Percentiles rank a stretch among this genome's conserved stretches.
Conservation (phyloP, 2,329 filamentous ascomycete species). For the Monosporascus ibericus region DNA sequence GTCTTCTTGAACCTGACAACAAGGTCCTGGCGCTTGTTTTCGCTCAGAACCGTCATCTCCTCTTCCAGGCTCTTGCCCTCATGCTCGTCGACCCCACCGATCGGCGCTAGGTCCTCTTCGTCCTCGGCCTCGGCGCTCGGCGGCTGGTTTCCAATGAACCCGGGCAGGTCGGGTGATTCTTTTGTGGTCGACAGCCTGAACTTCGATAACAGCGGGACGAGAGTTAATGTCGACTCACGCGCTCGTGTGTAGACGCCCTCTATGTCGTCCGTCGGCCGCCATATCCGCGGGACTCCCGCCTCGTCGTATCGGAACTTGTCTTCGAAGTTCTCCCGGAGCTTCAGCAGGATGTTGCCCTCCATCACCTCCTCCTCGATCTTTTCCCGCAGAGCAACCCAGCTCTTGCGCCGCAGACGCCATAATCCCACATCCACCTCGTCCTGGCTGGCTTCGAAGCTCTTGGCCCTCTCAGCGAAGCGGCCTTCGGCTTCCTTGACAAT, state of each 20-base stretch:
- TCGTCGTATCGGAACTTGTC: conserved; percentile 99
- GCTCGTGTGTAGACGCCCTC: conserved; percentile 91
- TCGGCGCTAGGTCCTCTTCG: conserved; percentile 82
- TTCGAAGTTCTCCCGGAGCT: conserved; percentile 96
- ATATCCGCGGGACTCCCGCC: conserved; percentile 87
- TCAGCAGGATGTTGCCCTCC: conserved; percentile 92
- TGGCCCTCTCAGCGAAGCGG: conserved; percentile 80
- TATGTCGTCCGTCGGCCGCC: conserved; percentile 94
- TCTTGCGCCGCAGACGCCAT: conserved; percentile 89
- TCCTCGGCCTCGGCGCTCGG: conserved; percentile 70
- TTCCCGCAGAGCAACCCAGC: conserved; percentile 82
- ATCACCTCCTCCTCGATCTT: conserved; percentile 97
- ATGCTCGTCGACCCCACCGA: conserved; percentile 90
- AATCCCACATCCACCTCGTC: conserved; percentile 89
- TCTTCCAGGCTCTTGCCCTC: conserved; percentile 92
- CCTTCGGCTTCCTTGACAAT: conserved; percentile 81
- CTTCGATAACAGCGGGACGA: conserved; percentile 82
- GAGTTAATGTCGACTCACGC: conserved; percentile 81
- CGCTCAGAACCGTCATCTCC: conserved; percentile 90
- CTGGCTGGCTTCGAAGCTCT: conserved; percentile 86
- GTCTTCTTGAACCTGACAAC: conserved; percentile 97
- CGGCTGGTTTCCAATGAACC: conserved; percentile 77
- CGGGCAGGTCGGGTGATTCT: conserved; percentile 72
- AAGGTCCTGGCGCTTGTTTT: conserved; percentile 84
- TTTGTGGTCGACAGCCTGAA: conserved; percentile 75